phyloP scores from a whole-genome alignment of 192 early-diverging fungal genomes.

The Coemansia sp. region DNA sequence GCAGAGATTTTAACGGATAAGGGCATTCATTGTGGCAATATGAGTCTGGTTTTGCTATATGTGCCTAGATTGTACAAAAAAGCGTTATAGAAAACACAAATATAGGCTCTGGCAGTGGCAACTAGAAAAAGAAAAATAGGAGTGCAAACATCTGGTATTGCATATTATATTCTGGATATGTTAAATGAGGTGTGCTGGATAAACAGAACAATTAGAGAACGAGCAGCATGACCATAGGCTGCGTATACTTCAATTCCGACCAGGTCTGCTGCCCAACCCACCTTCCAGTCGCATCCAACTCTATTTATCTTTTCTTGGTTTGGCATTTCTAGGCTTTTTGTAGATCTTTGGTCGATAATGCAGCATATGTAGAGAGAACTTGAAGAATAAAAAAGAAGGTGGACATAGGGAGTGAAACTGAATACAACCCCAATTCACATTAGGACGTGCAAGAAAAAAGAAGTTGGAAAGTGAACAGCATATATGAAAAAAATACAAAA shows the following conservation, averaged over 20 bases:
- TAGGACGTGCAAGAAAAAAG: too few relatives aligned
- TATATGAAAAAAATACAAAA: too few relatives aligned
- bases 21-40: neutral
- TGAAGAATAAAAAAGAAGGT: neutral
- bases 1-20: neutral
- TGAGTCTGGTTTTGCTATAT: neutral
- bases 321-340: too few relatives aligned
- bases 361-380: neutral
- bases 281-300: too few relatives aligned
- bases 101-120: neutral
- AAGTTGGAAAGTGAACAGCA: too few relatives aligned
- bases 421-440: too few relatives aligned
- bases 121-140: neutral
- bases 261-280: neutral
- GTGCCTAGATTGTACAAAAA: too few relatives aligned
- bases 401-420: neutral
- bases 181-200: neutral
- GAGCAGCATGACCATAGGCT: slow-evolving; percentile 1
- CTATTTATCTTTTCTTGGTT: too few relatives aligned
- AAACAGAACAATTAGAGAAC: slow-evolving; percentile 1
- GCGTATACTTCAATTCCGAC: neutral
- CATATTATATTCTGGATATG: neutral
- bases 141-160: neutral
- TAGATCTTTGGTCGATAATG: too few relatives aligned
- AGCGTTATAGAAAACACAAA: neutral